These are phyloP conservation scores for Aaosphaeria arxii DNA, from an alignment of 2,329 filamentous ascomycete species.

Conservation along the genomic window DNA sequence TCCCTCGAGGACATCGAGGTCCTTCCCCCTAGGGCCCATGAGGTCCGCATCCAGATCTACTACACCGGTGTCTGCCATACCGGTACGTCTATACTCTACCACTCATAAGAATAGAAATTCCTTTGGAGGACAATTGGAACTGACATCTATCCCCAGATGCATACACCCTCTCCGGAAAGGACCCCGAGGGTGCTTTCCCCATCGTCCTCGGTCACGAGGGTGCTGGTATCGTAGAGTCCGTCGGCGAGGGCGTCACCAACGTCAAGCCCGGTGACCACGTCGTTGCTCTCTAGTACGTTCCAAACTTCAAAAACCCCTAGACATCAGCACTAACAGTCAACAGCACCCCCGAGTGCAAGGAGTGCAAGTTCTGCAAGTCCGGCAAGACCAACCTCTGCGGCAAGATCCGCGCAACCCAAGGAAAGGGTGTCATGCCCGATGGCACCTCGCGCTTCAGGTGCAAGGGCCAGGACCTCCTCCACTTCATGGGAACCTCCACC, in stretches of 20 bases:
- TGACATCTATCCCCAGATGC: conserved; percentile 40
- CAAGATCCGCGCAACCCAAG: conserved; percentile 97
- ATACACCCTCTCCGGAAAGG: conserved; percentile 75
- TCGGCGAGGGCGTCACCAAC: conserved; percentile 90
- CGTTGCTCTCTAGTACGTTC: conserved; percentile 42
- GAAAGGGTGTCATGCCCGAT: conserved; percentile 94
- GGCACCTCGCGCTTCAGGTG: conserved; percentile 91
- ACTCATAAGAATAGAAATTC: no score
- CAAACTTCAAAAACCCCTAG: neutral
- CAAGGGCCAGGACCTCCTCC: conserved; percentile 91
- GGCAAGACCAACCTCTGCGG: conserved; percentile 99
- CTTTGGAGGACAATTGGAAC: neutral
- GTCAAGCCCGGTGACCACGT: conserved; percentile 94
- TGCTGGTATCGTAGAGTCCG: conserved; percentile 45
- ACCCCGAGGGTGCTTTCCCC: conserved; percentile 70
- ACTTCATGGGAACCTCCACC: conserved; percentile 99
- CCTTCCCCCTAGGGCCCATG: conserved; percentile 79
- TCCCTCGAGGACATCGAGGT: conserved; percentile 92
- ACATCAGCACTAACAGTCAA: conserved; percentile 13
- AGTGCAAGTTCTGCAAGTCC: conserved; percentile 99
- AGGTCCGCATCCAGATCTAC: conserved; percentile 95
- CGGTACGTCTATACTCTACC: conserved; percentile 50
- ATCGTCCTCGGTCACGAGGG: conserved; percentile 44
- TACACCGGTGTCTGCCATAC: conserved; percentile 99
- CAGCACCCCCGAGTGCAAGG: conserved; percentile 92